Conservation (phyloP, 192 early-diverging fungal species). For the Rhizophlyctis rosea region DNA sequence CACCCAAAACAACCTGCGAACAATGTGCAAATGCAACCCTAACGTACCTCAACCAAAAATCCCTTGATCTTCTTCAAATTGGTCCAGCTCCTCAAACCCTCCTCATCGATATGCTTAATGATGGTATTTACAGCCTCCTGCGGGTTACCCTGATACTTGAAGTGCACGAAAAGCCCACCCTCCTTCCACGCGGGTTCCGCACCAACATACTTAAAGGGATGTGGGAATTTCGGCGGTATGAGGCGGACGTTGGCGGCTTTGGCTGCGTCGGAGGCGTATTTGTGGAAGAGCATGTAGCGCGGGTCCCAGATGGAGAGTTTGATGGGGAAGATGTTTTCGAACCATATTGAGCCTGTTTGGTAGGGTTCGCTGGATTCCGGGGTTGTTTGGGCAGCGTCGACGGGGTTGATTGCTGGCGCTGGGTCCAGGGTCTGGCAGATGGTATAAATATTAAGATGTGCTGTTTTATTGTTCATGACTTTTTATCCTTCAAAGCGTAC, state of each 20-base stretch:
- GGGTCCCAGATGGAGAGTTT: constrained; percentile 38
- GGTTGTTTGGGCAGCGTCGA: too few species aligned
- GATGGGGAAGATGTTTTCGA: constrained; percentile 51
- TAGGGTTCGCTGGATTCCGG: too few species aligned
- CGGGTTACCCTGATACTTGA: constrained; percentile 38
- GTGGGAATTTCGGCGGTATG: constrained; percentile 30
- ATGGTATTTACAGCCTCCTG: constrained; percentile 48
- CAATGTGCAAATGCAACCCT: neutral
- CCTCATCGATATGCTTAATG: constrained; percentile 49
- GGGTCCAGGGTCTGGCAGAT: too few species aligned
- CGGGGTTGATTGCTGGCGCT: too few species aligned
- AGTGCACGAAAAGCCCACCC: constrained; percentile 45
- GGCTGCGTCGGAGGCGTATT: constrained; percentile 27
- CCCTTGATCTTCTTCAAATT: constrained; percentile 52
- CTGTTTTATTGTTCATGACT: too few species aligned
- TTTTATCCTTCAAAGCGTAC: too few species aligned
- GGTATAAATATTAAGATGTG: too few species aligned
- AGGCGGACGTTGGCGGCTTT: constrained; percentile 30
- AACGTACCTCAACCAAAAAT: constrained; percentile 19
- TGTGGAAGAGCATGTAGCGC: constrained; percentile 25
- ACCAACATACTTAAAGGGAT: constrained; percentile 34
- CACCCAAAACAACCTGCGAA: too few species aligned
- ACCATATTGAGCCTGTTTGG: too few species aligned
- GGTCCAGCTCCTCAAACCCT: constrained; percentile 60
- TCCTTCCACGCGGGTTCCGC: constrained; percentile 42